Conservation (phyloP, 2,329 filamentous ascomycete genomes). For the Penicillium sumatraense region DNA sequence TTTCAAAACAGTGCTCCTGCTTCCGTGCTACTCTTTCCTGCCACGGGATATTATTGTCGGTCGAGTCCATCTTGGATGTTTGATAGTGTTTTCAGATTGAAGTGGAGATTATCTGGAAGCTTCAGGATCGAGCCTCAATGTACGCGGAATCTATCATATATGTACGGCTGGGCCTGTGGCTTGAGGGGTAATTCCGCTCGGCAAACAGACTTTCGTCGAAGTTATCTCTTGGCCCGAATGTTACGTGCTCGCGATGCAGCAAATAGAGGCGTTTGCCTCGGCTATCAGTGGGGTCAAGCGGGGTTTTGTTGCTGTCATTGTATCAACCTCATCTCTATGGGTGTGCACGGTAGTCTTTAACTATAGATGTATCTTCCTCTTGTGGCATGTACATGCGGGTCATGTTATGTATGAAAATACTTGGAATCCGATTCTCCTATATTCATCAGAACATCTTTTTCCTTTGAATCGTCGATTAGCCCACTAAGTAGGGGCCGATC, state of each 20-base stretch:
- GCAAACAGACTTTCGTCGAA: neutral
- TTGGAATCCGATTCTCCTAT: neutral
- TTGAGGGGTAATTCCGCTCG: neutral
- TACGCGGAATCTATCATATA: neutral
- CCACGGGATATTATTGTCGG: conserved; percentile 8
- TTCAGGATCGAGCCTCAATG: neutral
- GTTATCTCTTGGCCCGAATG: neutral
- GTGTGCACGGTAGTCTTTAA: no score
- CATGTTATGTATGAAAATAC: neutral
- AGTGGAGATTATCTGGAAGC: neutral
- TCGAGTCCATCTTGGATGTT: neutral
- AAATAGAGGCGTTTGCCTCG: neutral
- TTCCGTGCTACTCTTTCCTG: conserved; percentile 18
- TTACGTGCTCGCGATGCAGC: neutral
- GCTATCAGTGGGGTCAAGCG: neutral
- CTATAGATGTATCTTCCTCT: neutral
- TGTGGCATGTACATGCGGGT: neutral
- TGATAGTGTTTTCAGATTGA: neutral
- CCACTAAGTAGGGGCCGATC: neutral
- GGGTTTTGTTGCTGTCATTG: neutral
- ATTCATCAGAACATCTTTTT: no score
- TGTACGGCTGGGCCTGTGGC: neutral
- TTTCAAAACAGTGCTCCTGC: conserved; percentile 13
- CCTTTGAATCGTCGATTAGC: no score
- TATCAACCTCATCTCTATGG: no score